Base-by-base conservation (phyloP, 371 early-diverging fungal genomes). In the Lichtheimia ramosa region DNA sequence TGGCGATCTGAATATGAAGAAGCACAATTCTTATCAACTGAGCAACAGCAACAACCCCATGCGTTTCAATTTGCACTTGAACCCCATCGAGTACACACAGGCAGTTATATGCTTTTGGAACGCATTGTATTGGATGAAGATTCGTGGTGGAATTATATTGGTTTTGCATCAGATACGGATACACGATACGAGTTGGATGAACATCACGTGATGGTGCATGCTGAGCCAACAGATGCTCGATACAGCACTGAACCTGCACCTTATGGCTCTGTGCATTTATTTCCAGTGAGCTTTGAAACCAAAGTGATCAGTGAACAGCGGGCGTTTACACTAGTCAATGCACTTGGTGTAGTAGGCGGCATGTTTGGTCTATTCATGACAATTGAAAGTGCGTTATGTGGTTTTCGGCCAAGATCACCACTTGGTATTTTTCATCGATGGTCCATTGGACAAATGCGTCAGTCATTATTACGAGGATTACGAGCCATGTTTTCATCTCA, bases 351-450 rank as follows among this genome's bases (percentile, higher is more conserved):
- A 6, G 40, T 73, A 10, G 74, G 74, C 18, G 74, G 74, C 43
- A 65, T 73, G 10, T 61, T 73, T 61, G 74, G 74, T 1, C 27
- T 73, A 4, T 53, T 70, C n/a, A 57, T 70, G 2, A 67, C 63
- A 0, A 39, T 60, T 15, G 65, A 68, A 39, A 48, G 61, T 8
- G 63, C 59, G 40, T 21, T 73, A 41, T 73, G 70, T 59, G 74
- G 74, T 0, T 73, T 61, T 56, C 58, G 74, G n/a, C 74, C 74
- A 5, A 62, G 68, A n/a, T 70, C 70, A 0, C 74, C 74, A 0
- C 68, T 62, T 21, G 59, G 59, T 1, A 48, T 58, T 42, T 15
- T 61, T 51, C 49, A 55, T 27, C 54, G 54, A 12, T 54, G 62
- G 55, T 61, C 62, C 10, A 55, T 50, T 12, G 62, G 62, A 25